phyloP scores from a whole-genome alignment of 2,329 filamentous ascomycete genomes.

The Septoria petroselini region DNA sequence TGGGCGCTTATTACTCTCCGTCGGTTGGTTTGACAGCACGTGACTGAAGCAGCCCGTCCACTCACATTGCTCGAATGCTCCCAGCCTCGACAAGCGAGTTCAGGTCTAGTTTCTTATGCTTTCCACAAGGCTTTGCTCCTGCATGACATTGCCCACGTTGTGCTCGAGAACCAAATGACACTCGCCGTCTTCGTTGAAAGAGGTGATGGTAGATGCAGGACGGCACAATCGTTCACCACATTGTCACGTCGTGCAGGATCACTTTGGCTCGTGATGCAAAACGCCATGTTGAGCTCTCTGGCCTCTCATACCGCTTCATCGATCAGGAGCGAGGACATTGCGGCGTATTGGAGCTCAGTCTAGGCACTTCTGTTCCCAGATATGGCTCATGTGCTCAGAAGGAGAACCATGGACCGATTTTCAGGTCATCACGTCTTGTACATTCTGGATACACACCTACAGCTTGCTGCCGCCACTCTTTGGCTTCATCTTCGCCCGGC shows the following conservation, averaged over 20 bases:
- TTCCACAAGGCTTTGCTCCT: constrained; percentile 12
- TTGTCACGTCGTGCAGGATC: constrained; percentile 12
- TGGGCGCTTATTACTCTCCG: constrained; percentile 18
- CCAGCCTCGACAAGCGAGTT: neutral
- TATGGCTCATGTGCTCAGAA: no score
- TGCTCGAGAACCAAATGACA: neutral
- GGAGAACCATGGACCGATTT: no score
- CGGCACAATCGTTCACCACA: constrained; percentile 7
- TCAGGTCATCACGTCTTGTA: neutral
- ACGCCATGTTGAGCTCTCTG: neutral
- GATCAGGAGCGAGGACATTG: no score
- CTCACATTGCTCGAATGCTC: constrained; percentile 10
- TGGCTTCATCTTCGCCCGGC: constrained; percentile 71
- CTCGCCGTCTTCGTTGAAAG: neutral
- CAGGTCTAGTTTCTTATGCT: constrained; percentile 6
- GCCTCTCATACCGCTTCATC: no score
- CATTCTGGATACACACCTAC: constrained; percentile 13
- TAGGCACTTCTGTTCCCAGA: no score
- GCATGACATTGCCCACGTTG: constrained; percentile 10
- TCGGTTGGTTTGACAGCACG: no score
- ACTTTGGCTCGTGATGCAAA: constrained; percentile 7
- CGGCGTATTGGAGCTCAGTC: no score
- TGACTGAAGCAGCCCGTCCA: constrained; percentile 3
- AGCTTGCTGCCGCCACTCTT: constrained; percentile 28
- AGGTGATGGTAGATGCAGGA: constrained; percentile 11